Evolutionary conservation across 192 early-diverging fungal genomes (phyloP), one percentile per base, ranked within the genome.

Genomic region (Coemansia sp.): DNA sequence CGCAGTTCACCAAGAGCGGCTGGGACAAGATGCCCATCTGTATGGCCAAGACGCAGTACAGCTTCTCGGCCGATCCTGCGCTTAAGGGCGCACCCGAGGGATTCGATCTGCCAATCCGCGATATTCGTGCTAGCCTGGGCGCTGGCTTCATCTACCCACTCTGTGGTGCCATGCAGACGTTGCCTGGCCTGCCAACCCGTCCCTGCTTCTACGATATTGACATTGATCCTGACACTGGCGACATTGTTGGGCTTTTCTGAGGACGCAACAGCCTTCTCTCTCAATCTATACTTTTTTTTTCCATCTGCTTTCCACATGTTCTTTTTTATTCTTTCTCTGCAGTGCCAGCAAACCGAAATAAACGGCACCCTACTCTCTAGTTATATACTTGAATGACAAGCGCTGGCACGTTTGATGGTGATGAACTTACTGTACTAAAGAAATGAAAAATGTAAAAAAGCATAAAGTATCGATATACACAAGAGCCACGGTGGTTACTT

Each of bases 31-130:
- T 98, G 70, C 96, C 96, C 7, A 93, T 99, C 41, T 99, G 97
- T 80, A 99, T 99, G 97, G 97, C 97, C 43, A 99, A 99, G 86
- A 99, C 97, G 6, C 97, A 99, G 73, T 86, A 94, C 67, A 91
- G 89, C 54, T 86, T 99, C 64, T 95, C 95, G 26, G 95, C 95
- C 48, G 91, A 98, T 66, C 93, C 97, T 1, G 90, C 87, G 42
- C 85, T 94, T 55, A 99, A 99, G 86, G 88, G 90, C 59, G 96
- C 92, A 1, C 97, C 97, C 8, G 92, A 91, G 41, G 91, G 92
- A 11, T 99, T 99, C 70, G 89, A 86, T 43, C 87, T 98, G 47
- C 96, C 95, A 11, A 88, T 99, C 57, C 91, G 97, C 46, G 97
- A 99, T 67, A 92, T 99, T 65, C 89, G 96, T 37, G 94, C 95